Base-by-base conservation (phyloP, 331 rosid species). In the Ulmus americana region DNA sequence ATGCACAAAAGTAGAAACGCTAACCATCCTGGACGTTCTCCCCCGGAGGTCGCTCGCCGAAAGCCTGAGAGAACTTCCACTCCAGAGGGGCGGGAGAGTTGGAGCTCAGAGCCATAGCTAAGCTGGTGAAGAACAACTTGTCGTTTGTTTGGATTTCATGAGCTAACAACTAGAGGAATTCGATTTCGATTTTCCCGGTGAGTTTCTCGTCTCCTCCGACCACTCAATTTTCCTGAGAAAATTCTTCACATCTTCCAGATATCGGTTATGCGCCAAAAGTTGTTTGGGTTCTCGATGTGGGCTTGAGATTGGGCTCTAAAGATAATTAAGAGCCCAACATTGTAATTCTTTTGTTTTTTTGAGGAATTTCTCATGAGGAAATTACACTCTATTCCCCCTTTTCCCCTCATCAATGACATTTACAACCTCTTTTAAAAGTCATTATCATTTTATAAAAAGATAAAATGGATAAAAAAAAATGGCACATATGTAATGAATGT, bases 51-150 rank as follows among this genome's bases (percentile, higher is more conserved):
- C 73, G 73, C 65, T 82, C 78, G 63, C 90, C 90, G 69, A 82
- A 82, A 4, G 70, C 83, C 78, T 82, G 83, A 59, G 87, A 85
- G 74, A 85, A 82, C 52, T 77, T 82, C 85, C 83, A 85, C n/a
- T 69, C 58, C 16, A 64, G 62, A 44, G 79, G 70, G 42, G 82
- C 40, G 15, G 38, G 55, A 7, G 75, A 72, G 45, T 43, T 73
- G 28, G 81, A 55, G 71, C 68, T 65, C 55, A 66, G 64, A 79
- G 80, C 62, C 89, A 78, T 78, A 28, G 71, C 53, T 60, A 41
- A 63, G 59, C 50, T 66, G 8, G 43, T 35, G 12, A 63, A 9
- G 46, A 58, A 13, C 59, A 10, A 16, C 72, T 41, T 22, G 22
- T 6, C n/a, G 40, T 35, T 6, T 1, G 52, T 7, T 47, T 47